Base-by-base conservation (phyloP, 345 rosid genomes). In the Clarkia xantiana region DNA sequence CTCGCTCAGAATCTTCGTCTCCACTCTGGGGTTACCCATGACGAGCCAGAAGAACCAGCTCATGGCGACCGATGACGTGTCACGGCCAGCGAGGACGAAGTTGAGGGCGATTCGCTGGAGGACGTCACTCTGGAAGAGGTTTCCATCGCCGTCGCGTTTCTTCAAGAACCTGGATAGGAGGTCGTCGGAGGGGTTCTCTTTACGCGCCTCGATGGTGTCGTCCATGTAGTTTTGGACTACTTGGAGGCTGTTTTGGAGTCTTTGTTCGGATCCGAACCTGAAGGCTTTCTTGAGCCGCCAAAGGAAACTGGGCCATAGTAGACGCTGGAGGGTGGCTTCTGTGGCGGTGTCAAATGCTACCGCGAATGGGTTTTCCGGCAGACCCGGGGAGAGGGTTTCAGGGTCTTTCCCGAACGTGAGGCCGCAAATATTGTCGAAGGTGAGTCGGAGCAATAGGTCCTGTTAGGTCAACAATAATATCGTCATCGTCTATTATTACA, bases 31-130 rank as follows among this genome's bases (percentile, higher is more conserved):
- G 34, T 78, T 63, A 59, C 78, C 80, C 86, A 79, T 82, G 47
- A 89, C 78, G 1, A 85, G 83, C 88, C 93, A 84, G 71, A 88
- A 88, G 68, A 88, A 88, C 97, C 97, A 88, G 63, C 91, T 84
- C 34, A 88, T 69, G 4, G 97, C 97, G 16, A 81, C 93, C 0
- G 97, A 88, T 3, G 97, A 88, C 4, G 97, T 88, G 67, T 88
- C 97, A 0, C 97, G 77, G 34, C 97, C 97, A 0, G 97, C 97
- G 0, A 88, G 86, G 55, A 85, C 89, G 44, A 89, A 89, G 68
- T 89, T 89, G 0, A 85, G 68, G 12, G 95, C 95, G n/a, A 89
- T 85, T 5, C 76, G 80, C 65, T 82, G 93, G 54, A 89, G 94
- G 56, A 80, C 84, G 0, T 61, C 57, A 44, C 62, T 74, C 6